Conservation (phyloP, 306 rosid genomes). For the Glycyrrhiza uralensis region DNA sequence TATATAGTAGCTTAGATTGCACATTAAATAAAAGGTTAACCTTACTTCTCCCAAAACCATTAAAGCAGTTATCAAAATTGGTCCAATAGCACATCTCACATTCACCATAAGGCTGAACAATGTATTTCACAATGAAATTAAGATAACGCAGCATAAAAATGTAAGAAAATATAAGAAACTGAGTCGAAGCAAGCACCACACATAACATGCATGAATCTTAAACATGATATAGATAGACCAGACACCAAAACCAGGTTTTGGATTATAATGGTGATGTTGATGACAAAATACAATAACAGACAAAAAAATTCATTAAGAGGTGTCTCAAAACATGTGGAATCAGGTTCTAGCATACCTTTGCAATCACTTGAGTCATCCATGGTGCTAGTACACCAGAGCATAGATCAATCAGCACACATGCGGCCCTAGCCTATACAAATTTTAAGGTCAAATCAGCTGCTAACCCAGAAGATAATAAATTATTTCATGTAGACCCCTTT, state of each 20-base stretch:
- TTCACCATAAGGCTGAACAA: background rate
- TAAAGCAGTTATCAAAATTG: background rate
- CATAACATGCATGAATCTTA: background rate
- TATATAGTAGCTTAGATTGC: background rate
- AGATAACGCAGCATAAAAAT: background rate
- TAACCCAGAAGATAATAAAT: constrained; percentile 11
- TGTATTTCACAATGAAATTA: background rate
- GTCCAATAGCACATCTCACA: background rate
- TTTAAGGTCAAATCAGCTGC: constrained; percentile 15
- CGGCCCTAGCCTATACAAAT: constrained; percentile 77
- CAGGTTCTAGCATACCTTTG: constrained; percentile 57
- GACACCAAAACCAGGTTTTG: background rate
- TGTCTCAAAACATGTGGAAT: constrained; percentile 6
- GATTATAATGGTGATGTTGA: background rate
- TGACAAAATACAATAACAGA: background rate
- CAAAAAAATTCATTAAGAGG: background rate
- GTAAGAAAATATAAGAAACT: background rate
- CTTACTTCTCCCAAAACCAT: background rate
- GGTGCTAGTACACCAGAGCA: constrained; percentile 80
- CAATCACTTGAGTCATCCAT: constrained; percentile 82
- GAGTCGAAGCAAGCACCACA: constrained; percentile 1
- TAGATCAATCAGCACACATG: constrained; percentile 81
- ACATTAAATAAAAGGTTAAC: background rate
- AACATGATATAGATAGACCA: background rate
- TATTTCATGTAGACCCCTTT: constrained; percentile 21